These are phyloP conservation scores for Clarireedia sp. DNA, from an alignment of 2,329 filamentous ascomycete genomes.

Conservation along the genomic window DNA sequence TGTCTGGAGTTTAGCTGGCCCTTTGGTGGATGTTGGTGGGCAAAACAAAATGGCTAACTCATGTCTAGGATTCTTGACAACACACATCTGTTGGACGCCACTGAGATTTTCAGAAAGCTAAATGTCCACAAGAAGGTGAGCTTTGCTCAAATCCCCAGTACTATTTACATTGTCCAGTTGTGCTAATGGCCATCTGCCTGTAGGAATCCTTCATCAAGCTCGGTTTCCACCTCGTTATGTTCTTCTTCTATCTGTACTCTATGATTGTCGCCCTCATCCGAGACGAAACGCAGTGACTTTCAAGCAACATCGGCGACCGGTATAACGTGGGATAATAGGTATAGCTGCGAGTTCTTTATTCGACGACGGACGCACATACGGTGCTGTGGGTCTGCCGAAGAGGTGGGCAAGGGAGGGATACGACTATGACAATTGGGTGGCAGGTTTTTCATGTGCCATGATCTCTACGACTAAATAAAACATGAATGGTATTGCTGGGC, in stretches of 20 bases:
- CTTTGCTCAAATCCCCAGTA: neutral
- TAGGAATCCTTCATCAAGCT: constrained; percentile 99
- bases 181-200: neutral
- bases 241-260: constrained; percentile 95
- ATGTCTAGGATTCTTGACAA: constrained; percentile 80
- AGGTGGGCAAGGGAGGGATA: neutral
- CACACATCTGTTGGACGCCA: constrained; percentile 92
- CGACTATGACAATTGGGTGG: constrained; percentile 3
- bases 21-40: neutral
- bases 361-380: neutral
- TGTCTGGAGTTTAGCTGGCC: constrained; percentile 27
- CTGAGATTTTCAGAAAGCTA: constrained; percentile 97
- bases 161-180: neutral
- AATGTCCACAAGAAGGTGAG: constrained; percentile 96
- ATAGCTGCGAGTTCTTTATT: neutral
- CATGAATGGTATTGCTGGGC: constrained; percentile 8
- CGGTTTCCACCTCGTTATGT: constrained; percentile 97
- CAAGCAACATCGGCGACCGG: constrained; percentile 18
- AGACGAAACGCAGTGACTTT: constrained; percentile 75
- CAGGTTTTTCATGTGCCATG: constrained; percentile 9
- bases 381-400: neutral
- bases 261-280: constrained; percentile 63
- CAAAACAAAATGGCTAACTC: constrained; percentile 29
- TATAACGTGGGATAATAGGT: constrained; percentile 19
- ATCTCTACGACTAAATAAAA: constrained; percentile 8